Percentiles rank a stretch among this genome's conserved stretches.
phyloP scores from a whole-genome alignment of 2,329 filamentous ascomycete genomes.

The Rutstroemia sp. region DNA sequence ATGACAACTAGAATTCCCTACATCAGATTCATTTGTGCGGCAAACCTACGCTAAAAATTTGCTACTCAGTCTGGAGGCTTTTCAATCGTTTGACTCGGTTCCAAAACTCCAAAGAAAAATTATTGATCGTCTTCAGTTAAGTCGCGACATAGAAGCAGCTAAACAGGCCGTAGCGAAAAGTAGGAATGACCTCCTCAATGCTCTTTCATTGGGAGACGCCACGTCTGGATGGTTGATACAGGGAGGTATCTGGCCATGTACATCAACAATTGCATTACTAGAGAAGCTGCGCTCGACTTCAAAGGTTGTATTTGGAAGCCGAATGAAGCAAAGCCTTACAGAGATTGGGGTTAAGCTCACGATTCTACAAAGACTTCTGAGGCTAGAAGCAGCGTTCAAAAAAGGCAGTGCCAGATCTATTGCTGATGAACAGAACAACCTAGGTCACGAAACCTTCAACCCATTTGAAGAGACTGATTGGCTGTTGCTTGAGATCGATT shows the following conservation, averaged over 20 bases:
- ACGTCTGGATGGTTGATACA: constrained; percentile 32
- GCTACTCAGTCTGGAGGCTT: constrained; percentile 28
- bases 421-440: constrained; percentile 32
- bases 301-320: constrained; percentile 23
- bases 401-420: constrained; percentile 30
- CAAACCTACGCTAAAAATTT: constrained; percentile 34
- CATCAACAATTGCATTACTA: constrained; percentile 35
- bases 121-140: not conserved
- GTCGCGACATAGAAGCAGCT: not conserved
- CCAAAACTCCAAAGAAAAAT: not conserved
- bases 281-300: constrained; percentile 34
- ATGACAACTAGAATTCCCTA: not conserved
- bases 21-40: constrained; percentile 28
- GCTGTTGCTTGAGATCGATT: constrained; percentile 60
- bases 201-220: constrained; percentile 7
- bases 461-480: constrained; percentile 46
- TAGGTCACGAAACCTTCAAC: constrained; percentile 32
- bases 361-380: constrained; percentile 35
- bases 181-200: constrained; percentile 2
- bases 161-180: not conserved
- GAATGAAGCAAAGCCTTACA: constrained; percentile 33
- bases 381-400: constrained; percentile 33
- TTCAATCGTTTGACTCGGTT: constrained; percentile 14
- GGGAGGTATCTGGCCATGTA: constrained; percentile 34
- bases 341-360: constrained; percentile 35